Evolutionary conservation across 768 basidiomycete species (phyloP).

Genomic region (Podaxis pistillaris): DNA sequence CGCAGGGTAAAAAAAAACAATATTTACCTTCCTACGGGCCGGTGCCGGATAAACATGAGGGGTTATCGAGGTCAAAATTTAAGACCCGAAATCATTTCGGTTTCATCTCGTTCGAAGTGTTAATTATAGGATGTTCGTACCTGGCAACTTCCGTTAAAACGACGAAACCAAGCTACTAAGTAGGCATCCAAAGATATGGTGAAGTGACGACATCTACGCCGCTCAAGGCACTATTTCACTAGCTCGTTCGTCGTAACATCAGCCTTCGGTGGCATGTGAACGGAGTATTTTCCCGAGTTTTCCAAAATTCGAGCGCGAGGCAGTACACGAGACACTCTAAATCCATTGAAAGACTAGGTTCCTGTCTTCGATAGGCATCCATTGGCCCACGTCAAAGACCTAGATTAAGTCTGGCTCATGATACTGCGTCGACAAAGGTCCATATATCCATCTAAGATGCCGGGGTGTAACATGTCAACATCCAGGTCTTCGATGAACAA

Average conservation of each 20-base stretch:
- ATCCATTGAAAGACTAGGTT: neutral
- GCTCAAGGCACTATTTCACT: neutral
- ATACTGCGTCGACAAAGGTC: neutral
- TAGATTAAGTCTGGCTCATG: neutral
- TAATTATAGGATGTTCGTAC: constrained; percentile 1
- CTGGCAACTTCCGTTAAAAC: neutral
- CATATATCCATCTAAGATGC: neutral
- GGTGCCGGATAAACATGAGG: constrained; percentile 1
- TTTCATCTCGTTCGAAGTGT: neutral
- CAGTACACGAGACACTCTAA: neutral
- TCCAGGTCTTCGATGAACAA: neutral
- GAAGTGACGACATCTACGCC: neutral
- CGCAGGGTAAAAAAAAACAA: neutral
- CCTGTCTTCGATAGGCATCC: neutral
- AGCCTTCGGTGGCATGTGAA: neutral
- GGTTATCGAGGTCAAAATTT: neutral
- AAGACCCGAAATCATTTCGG: neutral
- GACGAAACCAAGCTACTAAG: neutral
- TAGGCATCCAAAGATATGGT: neutral
- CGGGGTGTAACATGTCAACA: neutral
- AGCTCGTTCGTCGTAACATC: neutral
- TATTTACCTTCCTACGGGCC: neutral
- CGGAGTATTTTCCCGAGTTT: constrained; percentile 4
- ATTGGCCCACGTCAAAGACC: constrained; percentile 6
- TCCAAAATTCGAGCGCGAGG: neutral